Evolutionary conservation across 2,329 filamentous ascomycete genomes (phyloP).

Genomic region (Triangularia verruculosa): DNA sequence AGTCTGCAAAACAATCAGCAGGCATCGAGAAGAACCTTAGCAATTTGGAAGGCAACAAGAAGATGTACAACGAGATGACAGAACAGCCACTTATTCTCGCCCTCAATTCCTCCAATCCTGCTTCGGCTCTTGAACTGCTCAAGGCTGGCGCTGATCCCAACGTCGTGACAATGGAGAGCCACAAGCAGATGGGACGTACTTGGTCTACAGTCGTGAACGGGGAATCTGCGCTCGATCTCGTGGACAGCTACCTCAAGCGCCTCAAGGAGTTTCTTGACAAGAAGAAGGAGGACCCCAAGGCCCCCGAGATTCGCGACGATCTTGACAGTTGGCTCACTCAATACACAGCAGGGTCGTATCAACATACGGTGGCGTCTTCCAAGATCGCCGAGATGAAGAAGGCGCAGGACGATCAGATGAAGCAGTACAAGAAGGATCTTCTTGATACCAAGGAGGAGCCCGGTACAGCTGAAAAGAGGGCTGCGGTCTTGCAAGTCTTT

Average conservation of each 20-base stretch:
- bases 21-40: slow-evolving; percentile 36
- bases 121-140: slow-evolving; percentile 57
- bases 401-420: slow-evolving; percentile 33
- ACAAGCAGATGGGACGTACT: slow-evolving; percentile 35
- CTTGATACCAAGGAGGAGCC: slow-evolving; percentile 31
- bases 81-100: slow-evolving; percentile 69
- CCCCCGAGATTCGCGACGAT: slow-evolving; percentile 33
- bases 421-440: slow-evolving; percentile 37
- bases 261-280: slow-evolving; percentile 47
- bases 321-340: slow-evolving; percentile 53
- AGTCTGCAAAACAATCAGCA: slow-evolving; percentile 48
- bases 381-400: slow-evolving; percentile 37
- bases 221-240: slow-evolving; percentile 58
- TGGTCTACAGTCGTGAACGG: slow-evolving; percentile 38
- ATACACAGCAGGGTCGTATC: slow-evolving; percentile 56
- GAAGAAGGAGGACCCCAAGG: slow-evolving; percentile 18
- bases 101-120: slow-evolving; percentile 44
- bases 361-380: slow-evolving; percentile 50
- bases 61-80: slow-evolving; percentile 44
- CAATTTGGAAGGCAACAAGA: slow-evolving; percentile 47
- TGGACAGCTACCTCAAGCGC: slow-evolving; percentile 49
- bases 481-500: slow-evolving; percentile 51
- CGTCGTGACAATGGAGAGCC: slow-evolving; percentile 45
- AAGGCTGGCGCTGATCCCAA: slow-evolving; percentile 64
- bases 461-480: slow-evolving; percentile 50